Evolutionary conservation across 2,329 filamentous ascomycete genomes (phyloP).

Genomic region (Cadophora malorum): DNA sequence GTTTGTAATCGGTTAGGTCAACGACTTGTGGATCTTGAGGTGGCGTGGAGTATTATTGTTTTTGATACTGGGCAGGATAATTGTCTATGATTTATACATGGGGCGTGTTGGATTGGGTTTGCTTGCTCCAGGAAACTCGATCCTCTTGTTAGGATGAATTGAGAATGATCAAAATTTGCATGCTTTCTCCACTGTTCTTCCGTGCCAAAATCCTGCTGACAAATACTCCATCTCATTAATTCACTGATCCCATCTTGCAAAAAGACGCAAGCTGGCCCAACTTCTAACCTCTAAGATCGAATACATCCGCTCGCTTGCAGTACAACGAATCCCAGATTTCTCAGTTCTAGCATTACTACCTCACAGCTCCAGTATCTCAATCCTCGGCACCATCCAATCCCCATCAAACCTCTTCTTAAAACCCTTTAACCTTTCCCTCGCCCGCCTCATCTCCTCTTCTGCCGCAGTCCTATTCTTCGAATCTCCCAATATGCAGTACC

Average conservation of each 20-base stretch:
- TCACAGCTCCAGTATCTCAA: conserved; percentile 8
- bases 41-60: conserved; percentile 26
- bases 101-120: conserved; percentile 23
- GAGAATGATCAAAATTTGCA: conserved; percentile 5
- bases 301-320: too few species aligned
- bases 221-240: too few species aligned
- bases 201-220: too few species aligned
- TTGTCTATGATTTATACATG: conserved; percentile 27
- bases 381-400: not conserved
- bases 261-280: too few species aligned
- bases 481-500: not conserved
- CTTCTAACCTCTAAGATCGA: too few species aligned
- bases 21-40: conserved; percentile 3
- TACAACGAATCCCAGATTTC: not conserved
- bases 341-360: not conserved
- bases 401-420: not conserved
- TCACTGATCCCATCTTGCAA: too few species aligned
- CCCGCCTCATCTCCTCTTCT: conserved; percentile 8
- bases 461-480: too few species aligned
- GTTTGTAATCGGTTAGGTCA: not conserved
- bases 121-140: not conserved
- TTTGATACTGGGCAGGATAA: conserved; percentile 27
- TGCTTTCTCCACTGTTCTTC: not conserved
- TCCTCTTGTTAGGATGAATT: conserved; percentile 18
- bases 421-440: not conserved